Percentiles rank a stretch among this genome's conserved stretches.
Evolutionary conservation across 768 basidiomycete genomes (phyloP).

Genomic region (Erythrobasidium yunnanense): DNA sequence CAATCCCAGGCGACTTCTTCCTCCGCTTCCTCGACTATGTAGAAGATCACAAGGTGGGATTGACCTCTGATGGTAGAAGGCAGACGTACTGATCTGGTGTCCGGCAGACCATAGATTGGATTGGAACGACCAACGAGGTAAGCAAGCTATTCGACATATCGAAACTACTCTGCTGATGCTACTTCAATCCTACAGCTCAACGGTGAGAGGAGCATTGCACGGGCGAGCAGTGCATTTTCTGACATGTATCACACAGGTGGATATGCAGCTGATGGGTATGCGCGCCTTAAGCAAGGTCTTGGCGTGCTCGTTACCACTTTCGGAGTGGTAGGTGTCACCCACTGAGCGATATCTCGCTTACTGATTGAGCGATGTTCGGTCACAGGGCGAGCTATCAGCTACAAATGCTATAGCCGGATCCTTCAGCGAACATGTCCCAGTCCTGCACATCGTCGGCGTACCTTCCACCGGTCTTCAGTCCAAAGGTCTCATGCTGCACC

Average conservation of each 20-base stretch:
- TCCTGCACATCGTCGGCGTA: slow-evolving; percentile 75
- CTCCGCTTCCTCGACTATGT: slow-evolving; percentile 27
- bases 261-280: slow-evolving; percentile 53
- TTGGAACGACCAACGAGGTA: slow-evolving; percentile 23
- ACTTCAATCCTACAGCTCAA: neutral
- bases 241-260: no score
- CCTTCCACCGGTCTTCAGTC: slow-evolving; percentile 62
- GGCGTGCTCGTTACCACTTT: slow-evolving; percentile 72
- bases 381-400: no score
- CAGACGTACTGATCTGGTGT: neutral
- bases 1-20: slow-evolving; percentile 24
- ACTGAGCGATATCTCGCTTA: no score
- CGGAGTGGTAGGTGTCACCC: slow-evolving; percentile 88
- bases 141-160: neutral
- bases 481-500: slow-evolving; percentile 62
- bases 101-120: slow-evolving; percentile 18
- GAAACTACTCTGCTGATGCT: neutral
- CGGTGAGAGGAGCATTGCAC: no score
- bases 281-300: slow-evolving; percentile 63
- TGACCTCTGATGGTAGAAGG: neutral
- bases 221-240: no score
- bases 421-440: slow-evolving; percentile 77
- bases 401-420: slow-evolving; percentile 34
- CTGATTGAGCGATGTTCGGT: no score
- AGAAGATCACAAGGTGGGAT: slow-evolving; percentile 11